A percentile compares a stretch with the other conserved stretches of the same genome.
phyloP scores from a whole-genome alignment of 345 rosid species.

The Linum trigynum region DNA sequence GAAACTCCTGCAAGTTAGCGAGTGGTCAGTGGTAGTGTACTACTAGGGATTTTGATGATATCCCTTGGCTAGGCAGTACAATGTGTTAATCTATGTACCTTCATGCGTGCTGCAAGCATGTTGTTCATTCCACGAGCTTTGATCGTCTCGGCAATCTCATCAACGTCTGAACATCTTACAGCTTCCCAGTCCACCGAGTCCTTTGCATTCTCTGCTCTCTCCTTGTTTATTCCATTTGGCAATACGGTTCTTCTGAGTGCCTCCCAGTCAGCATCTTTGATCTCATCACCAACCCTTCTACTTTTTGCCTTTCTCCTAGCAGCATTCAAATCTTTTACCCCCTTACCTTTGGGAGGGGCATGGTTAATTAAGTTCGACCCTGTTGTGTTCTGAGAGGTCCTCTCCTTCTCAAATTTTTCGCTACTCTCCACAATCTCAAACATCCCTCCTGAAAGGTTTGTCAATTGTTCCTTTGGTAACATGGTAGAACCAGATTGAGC shows the following conservation, averaged over 20 bases:
- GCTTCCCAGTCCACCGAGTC: constrained; percentile 88
- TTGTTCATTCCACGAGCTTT: constrained; percentile 88
- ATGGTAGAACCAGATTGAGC: constrained; percentile 25
- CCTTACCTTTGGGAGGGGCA: constrained; percentile 19
- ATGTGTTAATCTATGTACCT: constrained; percentile 35
- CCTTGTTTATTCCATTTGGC: constrained; percentile 28
- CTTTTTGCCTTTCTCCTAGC: constrained; percentile 34
- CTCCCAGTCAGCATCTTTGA: constrained; percentile 68
- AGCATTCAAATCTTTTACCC: constrained; percentile 21
- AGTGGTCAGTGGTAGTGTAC: constrained; percentile 10
- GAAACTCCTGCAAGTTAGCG: constrained; percentile 60
- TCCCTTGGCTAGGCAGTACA: background rate
- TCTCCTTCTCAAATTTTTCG: constrained; percentile 19
- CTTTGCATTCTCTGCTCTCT: constrained; percentile 42
- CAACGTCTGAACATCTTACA: constrained; percentile 44
- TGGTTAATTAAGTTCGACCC: constrained; percentile 29
- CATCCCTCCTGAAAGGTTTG: constrained; percentile 20
- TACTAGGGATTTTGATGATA: background rate
- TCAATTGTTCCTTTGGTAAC: constrained; percentile 11
- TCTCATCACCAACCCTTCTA: constrained; percentile 32
- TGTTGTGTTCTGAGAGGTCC: constrained; percentile 17
- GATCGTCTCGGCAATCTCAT: constrained; percentile 50
- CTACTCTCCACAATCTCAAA: constrained; percentile 22
- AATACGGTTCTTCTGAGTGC: constrained; percentile 47
- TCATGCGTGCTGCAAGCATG: constrained; percentile 74